Conservation (phyloP, 1,139 yeast genomes). For the Candida buenavistaensis region DNA sequence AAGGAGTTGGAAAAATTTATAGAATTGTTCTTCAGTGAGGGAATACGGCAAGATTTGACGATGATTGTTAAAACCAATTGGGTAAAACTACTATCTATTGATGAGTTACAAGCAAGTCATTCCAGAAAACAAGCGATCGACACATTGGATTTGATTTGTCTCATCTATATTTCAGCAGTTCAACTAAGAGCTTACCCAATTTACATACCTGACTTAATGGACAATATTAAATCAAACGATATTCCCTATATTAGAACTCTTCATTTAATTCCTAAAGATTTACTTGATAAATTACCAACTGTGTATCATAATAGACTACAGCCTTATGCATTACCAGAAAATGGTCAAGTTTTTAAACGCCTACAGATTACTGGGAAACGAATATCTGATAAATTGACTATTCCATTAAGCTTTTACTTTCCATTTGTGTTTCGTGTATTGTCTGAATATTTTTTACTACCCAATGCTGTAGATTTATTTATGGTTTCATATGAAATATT, state of each 20-base stretch:
- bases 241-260: slow-evolving; percentile 40
- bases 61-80: slow-evolving; percentile 51
- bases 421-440: slow-evolving; percentile 33
- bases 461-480: slow-evolving; percentile 34
- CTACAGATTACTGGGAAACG: slow-evolving; percentile 10
- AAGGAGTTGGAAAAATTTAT: slow-evolving; percentile 37
- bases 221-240: slow-evolving; percentile 28
- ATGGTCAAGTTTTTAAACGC: slow-evolving; percentile 26
- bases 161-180: slow-evolving; percentile 40
- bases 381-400: not conserved
- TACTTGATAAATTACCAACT: slow-evolving; percentile 25
- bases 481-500: slow-evolving; percentile 19
- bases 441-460: slow-evolving; percentile 27
- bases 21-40: slow-evolving; percentile 13
- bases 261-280: slow-evolving; percentile 27
- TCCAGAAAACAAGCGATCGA: slow-evolving; percentile 8
- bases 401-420: slow-evolving; percentile 30
- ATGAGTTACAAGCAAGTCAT: slow-evolving; percentile 6
- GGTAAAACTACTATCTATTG: slow-evolving; percentile 24
- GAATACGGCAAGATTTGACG: slow-evolving; percentile 35
- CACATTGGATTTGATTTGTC: slow-evolving; percentile 29
- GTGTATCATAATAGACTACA: slow-evolving; percentile 25
- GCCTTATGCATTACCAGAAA: slow-evolving; percentile 29
- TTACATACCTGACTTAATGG: slow-evolving; percentile 35
- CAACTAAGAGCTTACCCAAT: slow-evolving; percentile 37